A percentile compares a stretch with the other conserved stretches of the same genome.
Evolutionary conservation across 345 rosid genomes (phyloP).

Genomic region (Carallia brachiata): DNA sequence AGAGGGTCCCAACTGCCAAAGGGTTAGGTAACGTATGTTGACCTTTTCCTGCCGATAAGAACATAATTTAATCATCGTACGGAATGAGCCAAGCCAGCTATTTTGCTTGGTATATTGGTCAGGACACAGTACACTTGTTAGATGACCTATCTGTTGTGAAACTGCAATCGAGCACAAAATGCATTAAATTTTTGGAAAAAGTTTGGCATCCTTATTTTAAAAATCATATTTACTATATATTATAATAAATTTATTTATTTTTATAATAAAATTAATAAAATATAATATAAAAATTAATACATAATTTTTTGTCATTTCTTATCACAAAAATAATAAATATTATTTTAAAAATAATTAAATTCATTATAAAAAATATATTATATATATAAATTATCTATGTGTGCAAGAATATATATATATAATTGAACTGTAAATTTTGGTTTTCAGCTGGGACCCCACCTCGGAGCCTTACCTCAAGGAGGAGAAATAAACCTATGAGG

Average conservation of each 20-base stretch:
- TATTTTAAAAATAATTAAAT: no score
- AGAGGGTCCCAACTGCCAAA: conserved; percentile 29
- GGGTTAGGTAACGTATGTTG: conserved; percentile 30
- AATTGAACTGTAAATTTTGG: no score
- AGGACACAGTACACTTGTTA: conserved; percentile 21
- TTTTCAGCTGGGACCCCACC: conserved; percentile 10
- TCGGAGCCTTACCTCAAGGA: not conserved
- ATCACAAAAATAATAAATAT: no score
- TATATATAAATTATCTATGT: no score
- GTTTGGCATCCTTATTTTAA: no score
- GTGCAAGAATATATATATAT: no score
- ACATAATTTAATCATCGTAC: conserved; percentile 31
- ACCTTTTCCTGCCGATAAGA: conserved; percentile 21
- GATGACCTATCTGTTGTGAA: not conserved
- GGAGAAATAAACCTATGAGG: conserved; percentile 8
- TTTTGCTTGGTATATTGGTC: conserved; percentile 31
- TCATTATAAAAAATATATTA: no score
- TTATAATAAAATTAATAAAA: no score
- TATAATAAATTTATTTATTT: no score
- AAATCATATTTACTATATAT: no score
- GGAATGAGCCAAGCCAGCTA: conserved; percentile 34
- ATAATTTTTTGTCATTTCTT: no score
- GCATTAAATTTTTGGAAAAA: conserved; percentile 10
- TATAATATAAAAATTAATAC: no score
- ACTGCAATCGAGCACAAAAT: not conserved